A percentile compares a stretch with the other conserved stretches of the same genome.
phyloP scores from a whole-genome alignment of 352 stramenopile species.

The Phytophthora fragariaefolia region DNA sequence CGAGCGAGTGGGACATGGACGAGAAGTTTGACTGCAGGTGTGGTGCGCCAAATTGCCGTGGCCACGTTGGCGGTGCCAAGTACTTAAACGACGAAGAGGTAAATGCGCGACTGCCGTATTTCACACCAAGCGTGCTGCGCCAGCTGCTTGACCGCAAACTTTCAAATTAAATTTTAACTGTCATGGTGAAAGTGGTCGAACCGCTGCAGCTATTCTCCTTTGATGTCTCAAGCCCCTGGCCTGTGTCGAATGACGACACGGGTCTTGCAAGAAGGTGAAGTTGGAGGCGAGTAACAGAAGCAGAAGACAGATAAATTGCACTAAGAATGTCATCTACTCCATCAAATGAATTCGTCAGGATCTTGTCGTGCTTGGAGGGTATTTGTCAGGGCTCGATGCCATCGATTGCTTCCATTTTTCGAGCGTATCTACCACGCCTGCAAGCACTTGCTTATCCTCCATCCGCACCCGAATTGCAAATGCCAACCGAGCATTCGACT shows the following conservation, averaged over 20 bases:
- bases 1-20: conserved; percentile 93
- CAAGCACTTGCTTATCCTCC: conserved; percentile 60
- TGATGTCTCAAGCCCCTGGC: neutral
- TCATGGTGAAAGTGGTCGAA: neutral
- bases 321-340: conserved; percentile 21
- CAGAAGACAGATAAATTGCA: conserved; percentile 19
- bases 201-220: neutral
- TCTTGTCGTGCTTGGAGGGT: conserved; percentile 43
- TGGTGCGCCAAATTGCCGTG: conserved; percentile 61
- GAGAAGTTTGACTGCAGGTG: conserved; percentile 90
- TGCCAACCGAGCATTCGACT: conserved; percentile 29
- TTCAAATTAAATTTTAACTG: conserved; percentile 36
- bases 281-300: conserved; percentile 5
- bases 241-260: neutral
- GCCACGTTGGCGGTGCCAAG: conserved; percentile 84
- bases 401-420: conserved; percentile 51
- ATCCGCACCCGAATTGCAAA: conserved; percentile 55
- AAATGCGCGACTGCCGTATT: conserved; percentile 58
- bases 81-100: conserved; percentile 73
- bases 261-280: conserved; percentile 13
- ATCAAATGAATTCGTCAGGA: conserved; percentile 11
- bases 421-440: conserved; percentile 41
- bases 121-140: conserved; percentile 77
- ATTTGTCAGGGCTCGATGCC: conserved; percentile 28
- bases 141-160: conserved; percentile 69